Conservation (phyloP, 2,329 filamentous ascomycete species). For the Gaeumannomyces tritici region DNA sequence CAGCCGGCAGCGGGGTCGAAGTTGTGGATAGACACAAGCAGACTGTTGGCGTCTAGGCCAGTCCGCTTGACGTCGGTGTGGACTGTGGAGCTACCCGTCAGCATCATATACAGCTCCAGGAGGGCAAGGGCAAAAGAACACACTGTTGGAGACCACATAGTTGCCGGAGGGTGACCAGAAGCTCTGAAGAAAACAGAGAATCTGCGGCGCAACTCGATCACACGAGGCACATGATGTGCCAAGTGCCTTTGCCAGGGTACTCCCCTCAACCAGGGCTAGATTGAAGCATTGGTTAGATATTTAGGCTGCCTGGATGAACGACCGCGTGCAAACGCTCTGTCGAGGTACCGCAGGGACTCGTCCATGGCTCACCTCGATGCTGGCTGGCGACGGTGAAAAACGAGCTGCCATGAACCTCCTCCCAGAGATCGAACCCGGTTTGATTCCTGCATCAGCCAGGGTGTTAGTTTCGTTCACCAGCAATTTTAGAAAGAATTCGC, state of each 20-base stretch:
- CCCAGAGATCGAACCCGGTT: slow-evolving; percentile 70
- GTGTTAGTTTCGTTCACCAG: not conserved
- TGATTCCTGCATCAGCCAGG: slow-evolving; percentile 30
- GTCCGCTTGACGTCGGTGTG: slow-evolving; percentile 50
- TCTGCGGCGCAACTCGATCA: slow-evolving; percentile 54
- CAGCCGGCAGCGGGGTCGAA: slow-evolving; percentile 61
- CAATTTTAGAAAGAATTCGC: not conserved
- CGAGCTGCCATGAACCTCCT: slow-evolving; percentile 66
- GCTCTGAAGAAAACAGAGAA: slow-evolving; percentile 63
- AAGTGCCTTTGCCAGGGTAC: slow-evolving; percentile 52
- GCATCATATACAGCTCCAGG: not conserved
- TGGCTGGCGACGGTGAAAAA: slow-evolving; percentile 69
- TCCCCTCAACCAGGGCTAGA: slow-evolving; percentile 54
- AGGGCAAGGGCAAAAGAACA: slow-evolving; percentile 8
- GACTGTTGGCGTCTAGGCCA: slow-evolving; percentile 63
- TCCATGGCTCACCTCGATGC: slow-evolving; percentile 46
- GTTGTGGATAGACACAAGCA: slow-evolving; percentile 56
- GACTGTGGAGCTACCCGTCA: slow-evolving; percentile 21
- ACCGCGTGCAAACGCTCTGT: not conserved
- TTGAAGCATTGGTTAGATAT: not conserved
- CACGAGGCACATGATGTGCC: slow-evolving; percentile 52
- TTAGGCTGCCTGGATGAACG: not conserved
- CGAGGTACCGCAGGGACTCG: not conserved
- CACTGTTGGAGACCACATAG: slow-evolving; percentile 60
- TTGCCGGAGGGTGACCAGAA: slow-evolving; percentile 58